Evolutionary conservation across 306 rosid species (phyloP).

Genomic region (Lagenaria siceraria): DNA sequence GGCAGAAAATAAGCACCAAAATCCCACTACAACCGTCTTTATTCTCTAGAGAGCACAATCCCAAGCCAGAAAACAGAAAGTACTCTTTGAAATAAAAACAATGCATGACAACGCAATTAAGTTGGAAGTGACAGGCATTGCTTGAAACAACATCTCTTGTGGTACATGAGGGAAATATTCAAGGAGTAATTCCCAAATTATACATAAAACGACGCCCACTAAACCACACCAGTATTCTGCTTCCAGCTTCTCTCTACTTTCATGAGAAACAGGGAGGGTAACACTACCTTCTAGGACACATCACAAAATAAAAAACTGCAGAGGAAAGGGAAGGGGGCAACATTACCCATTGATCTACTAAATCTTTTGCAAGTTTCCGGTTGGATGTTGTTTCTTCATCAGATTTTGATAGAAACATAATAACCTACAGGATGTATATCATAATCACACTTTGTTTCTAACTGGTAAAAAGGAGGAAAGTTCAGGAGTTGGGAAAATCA

Average conservation of each 20-base stretch:
- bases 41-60: neutral
- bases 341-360: slow-evolving; percentile 94
- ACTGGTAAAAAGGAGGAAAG: neutral
- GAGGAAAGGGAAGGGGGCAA: neutral
- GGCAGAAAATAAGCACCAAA: neutral
- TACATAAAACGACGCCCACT: neutral
- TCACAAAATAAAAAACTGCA: neutral
- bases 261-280: neutral
- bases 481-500: neutral
- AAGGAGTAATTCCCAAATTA: neutral
- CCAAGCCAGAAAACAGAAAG: neutral
- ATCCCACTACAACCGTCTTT: neutral
- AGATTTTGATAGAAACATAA: slow-evolving; percentile 82
- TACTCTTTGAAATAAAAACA: neutral
- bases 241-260: neutral
- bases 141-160: neutral
- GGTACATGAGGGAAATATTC: neutral
- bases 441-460: neutral
- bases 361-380: slow-evolving; percentile 77
- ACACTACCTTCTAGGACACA: neutral
- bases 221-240: neutral
- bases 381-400: slow-evolving; percentile 84
- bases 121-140: neutral
- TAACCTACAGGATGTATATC: slow-evolving; percentile 40
- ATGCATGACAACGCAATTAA: neutral